Conservation (phyloP, 306 rosid genomes). For the Fragaria nilgerrensis region DNA sequence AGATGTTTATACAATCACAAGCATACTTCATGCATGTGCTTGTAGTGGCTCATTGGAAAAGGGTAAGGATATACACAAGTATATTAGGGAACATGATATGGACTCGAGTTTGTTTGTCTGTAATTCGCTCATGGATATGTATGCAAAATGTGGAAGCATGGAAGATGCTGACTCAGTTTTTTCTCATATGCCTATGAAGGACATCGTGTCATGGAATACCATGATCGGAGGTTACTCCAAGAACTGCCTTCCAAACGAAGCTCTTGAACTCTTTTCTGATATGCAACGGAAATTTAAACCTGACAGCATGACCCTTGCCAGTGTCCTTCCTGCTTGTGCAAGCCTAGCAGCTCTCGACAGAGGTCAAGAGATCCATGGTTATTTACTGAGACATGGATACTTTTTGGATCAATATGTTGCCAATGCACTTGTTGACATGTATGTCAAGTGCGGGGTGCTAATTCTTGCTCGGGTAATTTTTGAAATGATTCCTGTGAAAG, state of each 20-base stretch:
- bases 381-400: conserved; percentile 48
- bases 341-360: conserved; percentile 62
- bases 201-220: conserved; percentile 68
- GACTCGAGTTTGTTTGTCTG: conserved; percentile 46
- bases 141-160: conserved; percentile 80
- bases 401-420: conserved; percentile 41
- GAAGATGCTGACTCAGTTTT: conserved; percentile 60
- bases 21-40: conserved; percentile 63
- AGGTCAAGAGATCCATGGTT: conserved; percentile 66
- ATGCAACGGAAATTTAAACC: conserved; percentile 53
- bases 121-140: conserved; percentile 84
- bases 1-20: conserved; percentile 51
- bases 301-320: conserved; percentile 45
- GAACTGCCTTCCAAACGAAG: conserved; percentile 57
- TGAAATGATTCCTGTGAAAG: too few species aligned
- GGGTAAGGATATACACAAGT: conserved; percentile 56
- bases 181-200: conserved; percentile 47
- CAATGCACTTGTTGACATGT: too few species aligned
- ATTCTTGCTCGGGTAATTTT: too few species aligned
- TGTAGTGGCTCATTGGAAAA: conserved; percentile 39
- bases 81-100: conserved; percentile 45
- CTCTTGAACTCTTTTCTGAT: conserved; percentile 48
- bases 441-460: too few species aligned
- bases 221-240: conserved; percentile 72
- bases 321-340: conserved; percentile 72